Evolutionary conservation across 257 asterid species (phyloP).

Genomic region (Handroanthus guayacan): DNA sequence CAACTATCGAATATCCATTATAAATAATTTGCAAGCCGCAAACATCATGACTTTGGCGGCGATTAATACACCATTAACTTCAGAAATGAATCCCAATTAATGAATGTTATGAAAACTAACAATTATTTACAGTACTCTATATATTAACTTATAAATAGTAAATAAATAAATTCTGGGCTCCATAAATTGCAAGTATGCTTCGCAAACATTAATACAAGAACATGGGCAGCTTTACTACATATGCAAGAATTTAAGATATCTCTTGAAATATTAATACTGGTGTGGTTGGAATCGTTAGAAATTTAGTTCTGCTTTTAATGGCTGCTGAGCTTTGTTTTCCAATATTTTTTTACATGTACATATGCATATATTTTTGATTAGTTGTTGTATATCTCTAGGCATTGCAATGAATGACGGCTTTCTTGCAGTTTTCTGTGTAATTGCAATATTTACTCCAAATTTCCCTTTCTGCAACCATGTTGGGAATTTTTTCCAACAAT

Average conservation of each 20-base stretch:
- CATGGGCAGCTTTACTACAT: slow-evolving; percentile 38
- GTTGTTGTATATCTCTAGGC: slow-evolving; percentile 42
- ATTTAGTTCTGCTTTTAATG: slow-evolving; percentile 59
- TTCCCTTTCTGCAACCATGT: slow-evolving; percentile 58
- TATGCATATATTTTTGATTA: background rate
- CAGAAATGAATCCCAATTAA: slow-evolving; percentile 12
- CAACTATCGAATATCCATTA: too few species aligned
- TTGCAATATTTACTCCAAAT: slow-evolving; percentile 68
- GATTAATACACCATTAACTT: background rate
- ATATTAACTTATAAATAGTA: background rate
- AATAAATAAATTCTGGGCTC: slow-evolving; percentile 5
- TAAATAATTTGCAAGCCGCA: background rate
- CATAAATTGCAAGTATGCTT: background rate
- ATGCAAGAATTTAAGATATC: slow-evolving; percentile 42
- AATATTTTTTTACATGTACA: background rate
- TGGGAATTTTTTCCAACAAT: slow-evolving; percentile 54
- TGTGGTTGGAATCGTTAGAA: slow-evolving; percentile 70
- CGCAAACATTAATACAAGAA: slow-evolving; percentile 29
- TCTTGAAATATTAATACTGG: slow-evolving; percentile 48
- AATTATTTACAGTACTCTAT: background rate
- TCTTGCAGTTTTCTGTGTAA: slow-evolving; percentile 55
- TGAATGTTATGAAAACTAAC: background rate
- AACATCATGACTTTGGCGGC: slow-evolving; percentile 1
- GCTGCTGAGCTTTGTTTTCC: slow-evolving; percentile 42
- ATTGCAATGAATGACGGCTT: slow-evolving; percentile 73